These are phyloP conservation scores for Lentinula boryana DNA, from an alignment of 768 basidiomycete genomes.

Conservation along the genomic window DNA sequence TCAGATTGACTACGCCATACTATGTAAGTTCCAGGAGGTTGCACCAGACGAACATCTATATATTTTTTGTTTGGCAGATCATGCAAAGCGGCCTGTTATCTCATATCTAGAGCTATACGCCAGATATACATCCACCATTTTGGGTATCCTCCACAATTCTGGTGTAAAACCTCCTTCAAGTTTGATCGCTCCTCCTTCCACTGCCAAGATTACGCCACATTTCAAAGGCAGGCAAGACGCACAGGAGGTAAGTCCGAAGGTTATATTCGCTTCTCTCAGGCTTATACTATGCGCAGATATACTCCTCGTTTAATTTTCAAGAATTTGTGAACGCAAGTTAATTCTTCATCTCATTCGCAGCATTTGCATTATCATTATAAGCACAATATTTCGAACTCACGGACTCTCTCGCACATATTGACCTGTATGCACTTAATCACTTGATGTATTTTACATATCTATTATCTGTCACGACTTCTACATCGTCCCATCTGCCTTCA, in stretches of 20 bases:
- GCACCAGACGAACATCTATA: slow-evolving; percentile 14
- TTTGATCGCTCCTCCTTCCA: slow-evolving; percentile 35
- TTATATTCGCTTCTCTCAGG: background rate
- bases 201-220: slow-evolving; percentile 11
- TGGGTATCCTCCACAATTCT: slow-evolving; percentile 49
- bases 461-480: slow-evolving; percentile 18
- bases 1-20: slow-evolving; percentile 81
- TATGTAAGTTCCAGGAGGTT: slow-evolving; percentile 52
- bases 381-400: background rate
- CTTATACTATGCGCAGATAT: slow-evolving; percentile 21
- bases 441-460: background rate
- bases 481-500: slow-evolving; percentile 59
- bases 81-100: slow-evolving; percentile 32
- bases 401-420: background rate
- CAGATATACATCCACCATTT: slow-evolving; percentile 61
- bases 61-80: background rate
- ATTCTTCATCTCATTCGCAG: background rate
- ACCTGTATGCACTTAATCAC: background rate
- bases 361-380: no score
- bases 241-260: background rate
- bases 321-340: slow-evolving; percentile 35
- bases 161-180: slow-evolving; percentile 43
- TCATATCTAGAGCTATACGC: slow-evolving; percentile 59
- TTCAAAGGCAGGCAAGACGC: slow-evolving; percentile 6
- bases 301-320: slow-evolving; percentile 50